These are phyloP conservation scores for Cytospora piceae DNA, from an alignment of 2,329 filamentous ascomycete species.

Conservation along the genomic window DNA sequence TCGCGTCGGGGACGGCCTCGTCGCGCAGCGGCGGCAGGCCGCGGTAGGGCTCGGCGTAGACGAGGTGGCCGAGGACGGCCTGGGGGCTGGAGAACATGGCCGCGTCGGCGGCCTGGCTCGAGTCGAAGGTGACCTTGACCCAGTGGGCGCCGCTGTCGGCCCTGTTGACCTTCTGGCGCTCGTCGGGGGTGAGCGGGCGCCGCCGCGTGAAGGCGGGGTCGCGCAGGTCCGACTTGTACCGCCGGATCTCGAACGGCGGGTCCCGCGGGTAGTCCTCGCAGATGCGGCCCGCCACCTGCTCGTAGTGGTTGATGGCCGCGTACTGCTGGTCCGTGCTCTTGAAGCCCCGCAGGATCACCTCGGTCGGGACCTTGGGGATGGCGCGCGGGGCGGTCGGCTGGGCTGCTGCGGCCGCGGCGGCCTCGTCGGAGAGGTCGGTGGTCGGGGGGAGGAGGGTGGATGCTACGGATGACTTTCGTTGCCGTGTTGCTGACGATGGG, in stretches of 20 bases:
- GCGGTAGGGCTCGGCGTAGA: conserved; percentile 72
- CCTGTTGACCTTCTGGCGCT: conserved; percentile 77
- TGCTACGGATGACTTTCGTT: conserved; percentile 30
- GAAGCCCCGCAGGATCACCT: conserved; percentile 87
- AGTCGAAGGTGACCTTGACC: conserved; percentile 87
- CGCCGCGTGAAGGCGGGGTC: conserved; percentile 72
- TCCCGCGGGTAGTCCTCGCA: conserved; percentile 92
- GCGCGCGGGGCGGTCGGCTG: conserved; percentile 37
- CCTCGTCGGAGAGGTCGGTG: conserved; percentile 32
- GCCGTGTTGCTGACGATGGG: conserved; percentile 21
- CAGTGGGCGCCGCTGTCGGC: conserved; percentile 87
- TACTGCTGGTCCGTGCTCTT: conserved; percentile 69
- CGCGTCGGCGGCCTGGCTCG: conserved; percentile 69
- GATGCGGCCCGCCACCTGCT: conserved; percentile 81
- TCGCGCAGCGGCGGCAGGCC: conserved; percentile 68
- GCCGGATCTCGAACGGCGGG: conserved; percentile 70
- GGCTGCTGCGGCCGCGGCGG: conserved; percentile 25
- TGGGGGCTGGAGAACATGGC: conserved; percentile 74
- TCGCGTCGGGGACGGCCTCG: conserved; percentile 61
- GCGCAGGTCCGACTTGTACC: conserved; percentile 75
- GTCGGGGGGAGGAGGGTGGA: conserved; percentile 15
- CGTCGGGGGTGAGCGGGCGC: conserved; percentile 67
- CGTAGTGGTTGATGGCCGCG: conserved; percentile 87
- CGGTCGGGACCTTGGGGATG: conserved; percentile 55
- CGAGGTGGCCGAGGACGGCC: conserved; percentile 69